These are phyloP conservation scores for Alternaria sp. DNA, from an alignment of 2,329 filamentous ascomycete species.

Conservation along the genomic window DNA sequence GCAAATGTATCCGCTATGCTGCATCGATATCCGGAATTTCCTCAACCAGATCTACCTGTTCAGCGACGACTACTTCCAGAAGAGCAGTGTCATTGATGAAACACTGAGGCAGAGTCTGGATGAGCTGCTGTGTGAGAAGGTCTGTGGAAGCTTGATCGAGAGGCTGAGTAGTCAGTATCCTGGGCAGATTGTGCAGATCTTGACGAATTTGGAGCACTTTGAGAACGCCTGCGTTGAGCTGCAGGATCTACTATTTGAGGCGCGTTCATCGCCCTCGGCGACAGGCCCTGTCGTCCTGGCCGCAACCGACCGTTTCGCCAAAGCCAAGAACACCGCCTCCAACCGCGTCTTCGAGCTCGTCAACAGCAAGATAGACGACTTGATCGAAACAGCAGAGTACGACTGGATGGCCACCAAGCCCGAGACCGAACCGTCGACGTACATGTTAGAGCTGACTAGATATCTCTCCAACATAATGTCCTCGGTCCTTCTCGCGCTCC, in stretches of 20 bases:
- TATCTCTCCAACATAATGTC: constrained; percentile 98
- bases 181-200: constrained; percentile 96
- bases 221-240: constrained; percentile 90
- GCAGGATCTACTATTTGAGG: constrained; percentile 82
- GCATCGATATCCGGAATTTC: constrained; percentile 97
- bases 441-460: constrained; percentile 92
- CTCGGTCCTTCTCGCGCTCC: constrained; percentile 89
- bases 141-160: constrained; percentile 88
- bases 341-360: constrained; percentile 98
- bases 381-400: constrained; percentile 96
- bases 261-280: constrained; percentile 79
- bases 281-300: constrained; percentile 79
- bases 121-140: constrained; percentile 88
- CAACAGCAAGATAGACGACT: constrained; percentile 97
- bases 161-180: constrained; percentile 90
- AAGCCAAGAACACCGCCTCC: constrained; percentile 93
- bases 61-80: constrained; percentile 92
- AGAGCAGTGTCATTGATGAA: constrained; percentile 87
- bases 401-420: constrained; percentile 75
- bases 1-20: constrained; percentile 98
- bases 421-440: constrained; percentile 79
- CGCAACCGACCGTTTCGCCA: constrained; percentile 85
- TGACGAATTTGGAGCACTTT: constrained; percentile 97
- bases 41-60: constrained; percentile 99
- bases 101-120: constrained; percentile 89